Conservation (phyloP, 495 filamentous ascomycete species). For the Recurvomyces mirabilis region DNA sequence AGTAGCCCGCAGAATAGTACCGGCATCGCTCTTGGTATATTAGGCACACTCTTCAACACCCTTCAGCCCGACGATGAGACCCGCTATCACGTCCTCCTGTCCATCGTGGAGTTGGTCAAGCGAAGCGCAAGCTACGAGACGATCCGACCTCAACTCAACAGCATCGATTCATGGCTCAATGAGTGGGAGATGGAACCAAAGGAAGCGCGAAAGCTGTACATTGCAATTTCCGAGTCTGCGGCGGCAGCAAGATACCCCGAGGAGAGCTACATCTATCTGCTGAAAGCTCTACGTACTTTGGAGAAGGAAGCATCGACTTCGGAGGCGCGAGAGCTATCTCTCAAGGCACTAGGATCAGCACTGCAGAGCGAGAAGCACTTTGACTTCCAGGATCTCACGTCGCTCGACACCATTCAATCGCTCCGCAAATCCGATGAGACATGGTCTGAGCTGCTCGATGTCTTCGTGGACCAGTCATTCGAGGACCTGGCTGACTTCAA, state of each 20-base stretch:
- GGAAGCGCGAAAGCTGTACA: conserved; percentile 68
- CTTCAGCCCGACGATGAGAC: conserved; percentile 58
- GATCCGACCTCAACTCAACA: conserved; percentile 64
- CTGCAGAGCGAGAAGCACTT: conserved; percentile 66
- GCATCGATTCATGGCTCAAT: conserved; percentile 67
- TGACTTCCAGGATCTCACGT: conserved; percentile 88
- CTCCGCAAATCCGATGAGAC: conserved; percentile 71
- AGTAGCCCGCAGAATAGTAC: conserved; percentile 76
- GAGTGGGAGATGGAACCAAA: conserved; percentile 75
- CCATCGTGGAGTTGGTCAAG: conserved; percentile 70
- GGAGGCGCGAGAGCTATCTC: conserved; percentile 68
- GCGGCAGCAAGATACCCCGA: conserved; percentile 64
- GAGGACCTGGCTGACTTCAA: conserved; percentile 94
- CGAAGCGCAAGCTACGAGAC: conserved; percentile 54
- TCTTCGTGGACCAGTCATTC: conserved; percentile 83
- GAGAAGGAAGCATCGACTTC: conserved; percentile 50
- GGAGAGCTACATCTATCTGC: conserved; percentile 67
- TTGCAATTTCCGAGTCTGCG: conserved; percentile 67
- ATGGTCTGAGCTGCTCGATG: conserved; percentile 82
- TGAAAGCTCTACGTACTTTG: conserved; percentile 75
- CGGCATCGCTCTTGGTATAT: conserved; percentile 70
- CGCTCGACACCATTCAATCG: conserved; percentile 73
- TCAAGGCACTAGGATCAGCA: conserved; percentile 73
- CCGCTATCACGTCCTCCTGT: conserved; percentile 79
- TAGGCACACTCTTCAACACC: conserved; percentile 96